Evolutionary conservation across 2,329 filamentous ascomycete genomes (phyloP).

Genomic region (Alternaria conjuncta): DNA sequence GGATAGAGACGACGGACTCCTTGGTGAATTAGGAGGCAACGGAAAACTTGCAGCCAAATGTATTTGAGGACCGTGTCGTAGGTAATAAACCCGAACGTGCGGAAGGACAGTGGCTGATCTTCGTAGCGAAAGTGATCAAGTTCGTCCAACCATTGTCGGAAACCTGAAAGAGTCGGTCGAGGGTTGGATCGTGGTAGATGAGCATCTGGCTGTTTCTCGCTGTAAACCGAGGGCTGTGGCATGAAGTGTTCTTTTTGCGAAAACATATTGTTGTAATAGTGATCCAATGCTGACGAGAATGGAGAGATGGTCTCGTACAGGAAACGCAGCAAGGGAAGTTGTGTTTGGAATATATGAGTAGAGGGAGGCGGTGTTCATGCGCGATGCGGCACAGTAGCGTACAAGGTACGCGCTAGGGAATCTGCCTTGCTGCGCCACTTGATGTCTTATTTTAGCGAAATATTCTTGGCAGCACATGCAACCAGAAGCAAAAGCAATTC

Average conservation of each 20-base stretch:
- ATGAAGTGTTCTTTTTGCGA: background rate
- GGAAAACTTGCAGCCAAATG: background rate
- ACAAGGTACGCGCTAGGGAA: background rate
- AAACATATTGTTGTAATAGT: background rate
- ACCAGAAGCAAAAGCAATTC: background rate
- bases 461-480: background rate
- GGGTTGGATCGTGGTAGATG: background rate
- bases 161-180: background rate
- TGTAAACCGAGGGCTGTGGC: background rate
- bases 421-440: background rate
- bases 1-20: background rate
- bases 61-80: background rate
- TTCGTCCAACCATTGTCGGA: background rate
- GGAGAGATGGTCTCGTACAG: background rate
- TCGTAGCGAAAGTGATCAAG: background rate
- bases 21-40: accelerated
- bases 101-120: background rate
- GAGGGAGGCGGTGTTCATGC: background rate
- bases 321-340: background rate
- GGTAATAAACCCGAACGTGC: background rate
- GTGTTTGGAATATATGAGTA: background rate
- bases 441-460: background rate
- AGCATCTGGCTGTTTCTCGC: background rate
- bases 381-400: background rate
- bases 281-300: background rate